Conservation (phyloP, 2,329 filamentous ascomycete species). For the Alternaria brassicicola region DNA sequence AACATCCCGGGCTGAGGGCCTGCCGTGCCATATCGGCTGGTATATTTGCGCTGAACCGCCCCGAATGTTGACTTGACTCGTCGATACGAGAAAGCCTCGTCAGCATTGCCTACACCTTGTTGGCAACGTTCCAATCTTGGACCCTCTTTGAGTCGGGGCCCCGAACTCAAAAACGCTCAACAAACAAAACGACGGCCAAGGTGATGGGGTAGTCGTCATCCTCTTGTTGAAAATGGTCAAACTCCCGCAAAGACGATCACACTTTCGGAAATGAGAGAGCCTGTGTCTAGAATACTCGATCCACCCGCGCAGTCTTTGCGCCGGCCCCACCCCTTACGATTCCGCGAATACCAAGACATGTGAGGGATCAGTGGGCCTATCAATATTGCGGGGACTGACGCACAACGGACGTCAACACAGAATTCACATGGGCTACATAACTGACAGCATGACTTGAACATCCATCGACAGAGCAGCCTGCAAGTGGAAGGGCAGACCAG, state of each 20-base stretch:
- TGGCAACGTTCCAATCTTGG: background rate
- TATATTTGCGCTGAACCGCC: background rate
- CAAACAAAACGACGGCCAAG: background rate
- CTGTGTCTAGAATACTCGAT: conserved; percentile 12
- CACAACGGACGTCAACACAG: background rate
- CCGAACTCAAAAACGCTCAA: conserved; percentile 6
- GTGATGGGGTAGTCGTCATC: conserved; percentile 3
- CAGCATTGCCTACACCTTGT: conserved; percentile 2
- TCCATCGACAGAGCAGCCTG: background rate
- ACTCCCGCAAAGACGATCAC: conserved; percentile 1
- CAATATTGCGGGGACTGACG: background rate
- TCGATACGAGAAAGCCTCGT: conserved; percentile 6
- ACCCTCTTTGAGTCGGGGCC: background rate
- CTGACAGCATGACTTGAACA: background rate
- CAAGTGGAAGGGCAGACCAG: background rate
- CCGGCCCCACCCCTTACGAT: conserved; percentile 10
- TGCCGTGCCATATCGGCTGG: conserved; percentile 5
- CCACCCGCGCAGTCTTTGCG: conserved; percentile 8
- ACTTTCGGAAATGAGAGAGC: conserved; percentile 10
- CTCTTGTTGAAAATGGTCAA: conserved; percentile 1
- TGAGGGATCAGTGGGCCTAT: conserved; percentile 6
- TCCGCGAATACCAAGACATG: conserved; percentile 5
- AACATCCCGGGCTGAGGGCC: background rate
- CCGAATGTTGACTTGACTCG: conserved; percentile 12
- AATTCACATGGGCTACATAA: background rate